A percentile compares a stretch with the other conserved stretches of the same genome.
Evolutionary conservation across 225 moss, liverwort and hornwort species (phyloP).

Genomic region (Pseudisothecium myosuroides): DNA sequence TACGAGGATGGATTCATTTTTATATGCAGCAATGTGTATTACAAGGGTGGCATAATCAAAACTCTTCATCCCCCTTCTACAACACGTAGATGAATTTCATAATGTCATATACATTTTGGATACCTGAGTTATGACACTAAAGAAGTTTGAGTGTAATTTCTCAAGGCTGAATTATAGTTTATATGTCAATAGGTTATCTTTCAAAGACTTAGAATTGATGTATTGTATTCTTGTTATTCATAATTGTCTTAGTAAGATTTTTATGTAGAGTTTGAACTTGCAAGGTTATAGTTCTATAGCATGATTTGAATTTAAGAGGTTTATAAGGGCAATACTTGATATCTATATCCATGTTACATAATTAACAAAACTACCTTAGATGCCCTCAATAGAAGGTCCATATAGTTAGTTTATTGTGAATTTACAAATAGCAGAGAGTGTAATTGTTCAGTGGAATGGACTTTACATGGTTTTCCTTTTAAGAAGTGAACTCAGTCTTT

Average conservation of each 20-base stretch:
- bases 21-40: constrained; percentile 60
- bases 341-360: neutral
- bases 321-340: too few species aligned
- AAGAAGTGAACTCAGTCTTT: neutral
- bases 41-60: constrained; percentile 24
- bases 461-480: neutral
- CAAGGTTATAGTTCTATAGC: neutral
- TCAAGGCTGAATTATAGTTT: too few species aligned
- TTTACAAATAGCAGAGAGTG: neutral
- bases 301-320: neutral
- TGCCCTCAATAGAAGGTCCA: neutral
- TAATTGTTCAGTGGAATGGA: neutral
- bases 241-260: too few species aligned
- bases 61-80: too few species aligned
- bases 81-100: neutral
- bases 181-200: neutral
- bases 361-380: neutral
- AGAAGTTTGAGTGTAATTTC: too few species aligned
- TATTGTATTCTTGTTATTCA: neutral
- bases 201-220: neutral
- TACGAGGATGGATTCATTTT: constrained; percentile 75
- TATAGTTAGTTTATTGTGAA: neutral
- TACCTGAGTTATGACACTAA: neutral
- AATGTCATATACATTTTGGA: neutral
- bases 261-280: neutral